phyloP scores from a whole-genome alignment of 345 rosid species.

The Citrus medica region DNA sequence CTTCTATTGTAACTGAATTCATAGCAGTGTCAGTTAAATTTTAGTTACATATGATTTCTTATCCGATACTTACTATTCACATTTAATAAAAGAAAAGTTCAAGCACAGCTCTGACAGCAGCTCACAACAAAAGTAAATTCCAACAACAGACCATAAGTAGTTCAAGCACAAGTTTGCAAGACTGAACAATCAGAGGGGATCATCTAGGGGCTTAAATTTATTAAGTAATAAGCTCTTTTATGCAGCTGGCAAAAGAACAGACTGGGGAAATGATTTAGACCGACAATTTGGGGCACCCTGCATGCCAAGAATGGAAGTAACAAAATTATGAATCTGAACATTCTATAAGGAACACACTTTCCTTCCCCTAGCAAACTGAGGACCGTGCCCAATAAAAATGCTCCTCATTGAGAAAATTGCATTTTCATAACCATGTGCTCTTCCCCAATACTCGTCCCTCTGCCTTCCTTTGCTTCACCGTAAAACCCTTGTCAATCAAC shows the following conservation, averaged over 20 bases:
- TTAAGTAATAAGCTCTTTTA: conserved; percentile 8
- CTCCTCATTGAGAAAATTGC: conserved; percentile 86
- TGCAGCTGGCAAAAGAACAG: conserved; percentile 43
- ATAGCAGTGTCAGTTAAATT: too few species aligned
- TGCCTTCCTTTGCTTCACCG: conserved; percentile 63
- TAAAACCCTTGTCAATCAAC: conserved; percentile 64
- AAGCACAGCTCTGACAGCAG: too few species aligned
- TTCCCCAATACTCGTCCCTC: conserved; percentile 63
- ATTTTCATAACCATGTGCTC: conserved; percentile 90
- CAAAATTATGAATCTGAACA: conserved; percentile 74
- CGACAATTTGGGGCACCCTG: conserved; percentile 81
- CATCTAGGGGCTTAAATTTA: background rate
- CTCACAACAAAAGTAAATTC: too few species aligned
- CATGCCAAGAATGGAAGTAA: conserved; percentile 72
- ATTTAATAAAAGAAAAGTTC: too few species aligned
- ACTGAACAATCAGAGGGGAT: too few species aligned
- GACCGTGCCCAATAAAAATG: conserved; percentile 89
- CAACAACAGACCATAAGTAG: too few species aligned
- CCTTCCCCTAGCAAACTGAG: conserved; percentile 62
- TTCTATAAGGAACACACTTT: conserved; percentile 92
- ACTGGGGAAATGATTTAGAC: conserved; percentile 39
- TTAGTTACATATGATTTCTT: too few species aligned
- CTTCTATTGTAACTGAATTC: too few species aligned
- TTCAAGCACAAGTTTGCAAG: too few species aligned
- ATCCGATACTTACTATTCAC: too few species aligned